Base-by-base conservation (phyloP, 1,139 yeast species). In the Candida sojae region DNA sequence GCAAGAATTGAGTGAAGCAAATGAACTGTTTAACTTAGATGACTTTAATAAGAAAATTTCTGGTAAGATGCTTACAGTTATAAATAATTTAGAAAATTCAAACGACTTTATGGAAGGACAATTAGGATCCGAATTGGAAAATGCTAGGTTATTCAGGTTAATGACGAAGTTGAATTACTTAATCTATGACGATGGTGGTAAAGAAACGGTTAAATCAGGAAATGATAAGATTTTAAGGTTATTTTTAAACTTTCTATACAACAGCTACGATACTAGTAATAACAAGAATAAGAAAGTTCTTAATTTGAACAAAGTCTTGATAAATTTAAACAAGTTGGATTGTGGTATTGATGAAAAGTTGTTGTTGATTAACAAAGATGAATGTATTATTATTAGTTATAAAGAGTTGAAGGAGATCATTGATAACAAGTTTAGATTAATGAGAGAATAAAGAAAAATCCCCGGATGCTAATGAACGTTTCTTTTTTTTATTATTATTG, bases 281-380 rank as follows among this genome's bases (percentile, higher is more conserved):
- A 96, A 96, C 13, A 79, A 80, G 57, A 36, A 11, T 13, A 36
- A n/a, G 25, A 91, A 96, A 2, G 81, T 85, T 3, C 72, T 90
- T 48, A 97, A 95, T 66, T 73, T 93, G 57, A 85, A 92, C 1
- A 90, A 91, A 63, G 95, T 92, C 4, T 71, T 95, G 54, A 73
- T 82, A 45, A 82, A 86, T 56, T 71, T 93, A 59, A 93, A 93
- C 68, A 93, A 93, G 66, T 73, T 93, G 51, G 99, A 95, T 64
- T 96, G 95, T 11, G 99, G 98, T 1, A 79, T 87, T 42, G 93
- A 89, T 46, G 99, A 93, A 64, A 84, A 82, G 58, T 68, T 93
- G 28, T 71, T 91, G 62, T 75, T 93, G 51, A 88, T 90, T 6
- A 97, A 92, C 63, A 96, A 91, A 62, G 83, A 83, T 70, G 83